A percentile compares a stretch with the other conserved stretches of the same genome.
phyloP scores from a whole-genome alignment of 2,329 filamentous ascomycete genomes.

The Fusarium nelsonii region DNA sequence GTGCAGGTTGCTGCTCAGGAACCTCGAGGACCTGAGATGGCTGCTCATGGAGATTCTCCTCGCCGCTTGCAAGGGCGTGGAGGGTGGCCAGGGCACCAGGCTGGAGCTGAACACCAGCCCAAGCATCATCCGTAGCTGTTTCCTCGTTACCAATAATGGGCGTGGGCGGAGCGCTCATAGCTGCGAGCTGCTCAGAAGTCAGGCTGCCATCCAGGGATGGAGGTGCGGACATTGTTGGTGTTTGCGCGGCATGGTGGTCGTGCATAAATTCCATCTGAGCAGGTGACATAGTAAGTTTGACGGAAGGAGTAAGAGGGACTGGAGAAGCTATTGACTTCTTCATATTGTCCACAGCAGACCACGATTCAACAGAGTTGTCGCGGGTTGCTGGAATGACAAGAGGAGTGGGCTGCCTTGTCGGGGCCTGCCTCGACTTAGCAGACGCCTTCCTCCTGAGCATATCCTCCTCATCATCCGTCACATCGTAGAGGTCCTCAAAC shows the following conservation, averaged over 20 bases:
- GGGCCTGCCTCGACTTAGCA: constrained; percentile 58
- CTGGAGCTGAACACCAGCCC: constrained; percentile 81
- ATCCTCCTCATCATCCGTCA: constrained; percentile 80
- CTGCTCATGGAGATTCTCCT: constrained; percentile 72
- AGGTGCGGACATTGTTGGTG: constrained; percentile 82
- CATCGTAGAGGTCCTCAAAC: constrained; percentile 89
- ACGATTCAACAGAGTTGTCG: constrained; percentile 54
- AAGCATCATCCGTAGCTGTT: constrained; percentile 69
- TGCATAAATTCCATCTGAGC: constrained; percentile 79
- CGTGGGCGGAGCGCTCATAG: constrained; percentile 85
- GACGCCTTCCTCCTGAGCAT: constrained; percentile 47
- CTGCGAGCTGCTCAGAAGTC: constrained; percentile 87
- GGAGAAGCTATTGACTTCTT: constrained; percentile 66
- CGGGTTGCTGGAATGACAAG: constrained; percentile 65
- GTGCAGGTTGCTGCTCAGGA: constrained; percentile 45
- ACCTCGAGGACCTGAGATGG: constrained; percentile 60
- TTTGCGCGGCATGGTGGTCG: constrained; percentile 69
- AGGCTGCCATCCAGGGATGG: constrained; percentile 92
- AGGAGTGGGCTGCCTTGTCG: constrained; percentile 55
- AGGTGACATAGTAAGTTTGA: constrained; percentile 80
- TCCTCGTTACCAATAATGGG: constrained; percentile 75
- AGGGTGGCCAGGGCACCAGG: constrained; percentile 84
- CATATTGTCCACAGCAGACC: constrained; percentile 59
- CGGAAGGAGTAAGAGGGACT: constrained; percentile 72
- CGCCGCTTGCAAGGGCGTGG: constrained; percentile 74